These are phyloP conservation scores for Tulasnella sp. DNA, from an alignment of 768 basidiomycete species.

Conservation along the genomic window DNA sequence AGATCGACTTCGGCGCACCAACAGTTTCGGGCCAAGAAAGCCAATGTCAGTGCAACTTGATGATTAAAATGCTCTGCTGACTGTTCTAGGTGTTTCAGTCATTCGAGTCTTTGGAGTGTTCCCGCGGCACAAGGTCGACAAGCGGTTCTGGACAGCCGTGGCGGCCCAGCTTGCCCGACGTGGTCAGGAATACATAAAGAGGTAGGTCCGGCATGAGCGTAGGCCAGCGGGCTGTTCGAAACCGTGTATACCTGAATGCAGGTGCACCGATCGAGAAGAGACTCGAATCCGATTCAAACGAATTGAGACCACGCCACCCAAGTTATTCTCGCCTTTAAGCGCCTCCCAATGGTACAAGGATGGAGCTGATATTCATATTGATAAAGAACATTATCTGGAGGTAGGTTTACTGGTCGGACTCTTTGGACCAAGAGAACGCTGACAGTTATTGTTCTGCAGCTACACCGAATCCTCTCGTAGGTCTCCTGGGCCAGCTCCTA, in stretches of 20 bases:
- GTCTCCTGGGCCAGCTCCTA: too few relatives aligned
- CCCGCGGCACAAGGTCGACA: conserved; percentile 46
- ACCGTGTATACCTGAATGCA: background rate
- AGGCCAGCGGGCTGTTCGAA: too few relatives aligned
- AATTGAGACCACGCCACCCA: background rate
- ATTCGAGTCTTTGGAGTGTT: conserved; percentile 47
- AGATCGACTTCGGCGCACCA: conserved; percentile 10
- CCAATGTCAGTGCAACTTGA: background rate
- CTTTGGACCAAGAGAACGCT: too few relatives aligned
- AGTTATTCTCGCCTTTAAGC: background rate
- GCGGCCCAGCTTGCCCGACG: conserved; percentile 42
- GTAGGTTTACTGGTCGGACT: too few relatives aligned
- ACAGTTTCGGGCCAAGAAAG: background rate
- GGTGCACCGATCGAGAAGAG: background rate
- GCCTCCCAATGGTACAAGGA: background rate
- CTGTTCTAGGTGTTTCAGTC: background rate
- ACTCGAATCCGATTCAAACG: background rate
- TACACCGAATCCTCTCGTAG: conserved; percentile 11
- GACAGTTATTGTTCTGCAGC: too few relatives aligned
- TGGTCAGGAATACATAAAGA: too few relatives aligned
- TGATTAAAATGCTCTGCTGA: background rate
- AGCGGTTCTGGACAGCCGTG: conserved; percentile 47
- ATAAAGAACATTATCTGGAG: conserved; percentile 17
- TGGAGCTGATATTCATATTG: background rate
- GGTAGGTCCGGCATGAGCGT: too few relatives aligned